Base-by-base conservation (phyloP, 495 filamentous ascomycete species). In the Neurospora sp. region DNA sequence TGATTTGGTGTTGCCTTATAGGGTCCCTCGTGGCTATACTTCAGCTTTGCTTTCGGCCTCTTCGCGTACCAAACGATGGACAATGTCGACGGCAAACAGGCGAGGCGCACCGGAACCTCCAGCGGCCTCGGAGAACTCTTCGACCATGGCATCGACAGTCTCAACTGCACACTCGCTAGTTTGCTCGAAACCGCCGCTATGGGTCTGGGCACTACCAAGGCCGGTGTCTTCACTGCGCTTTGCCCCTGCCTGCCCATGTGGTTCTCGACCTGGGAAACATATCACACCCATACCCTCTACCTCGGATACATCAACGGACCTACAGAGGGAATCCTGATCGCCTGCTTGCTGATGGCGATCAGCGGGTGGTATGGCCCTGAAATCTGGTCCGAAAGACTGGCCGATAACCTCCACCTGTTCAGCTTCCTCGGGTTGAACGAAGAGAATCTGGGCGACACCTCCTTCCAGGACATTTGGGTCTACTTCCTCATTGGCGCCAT, bases 11-110 rank as follows among this genome's bases (percentile, higher is more conserved):
- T 66, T 37, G 27, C 14, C 27, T 12, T 60, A 11, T 69, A 95
- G 91, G 95, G 90, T 27, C 94, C 95, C 4, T 87, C 91, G 76
- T 98, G 95, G 95, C 77, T 98, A 27, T 98, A 98, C 83, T 96
- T 92, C 79, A 97, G 93, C 78, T 98, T 98, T 80, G 95, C 94
- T 14, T 87, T 96, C 75, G 95, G 95, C 38, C 85, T 98, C 69
- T 98, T 96, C 92, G 95, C 95, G 92, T 98, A 98, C 84, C 97
- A 95, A 44, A 99, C 96, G 14, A 92, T 99, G 90, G 96, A 99
- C 85, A 99, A 99, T 79, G 91, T 99, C 46, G 96, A 99, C 81
- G 96, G 96, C 73, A 99, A 99, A 86, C 96, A 99, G 84, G 96
- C 96, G 37, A 86, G 96, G 72, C 87, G 96, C 74, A 99, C 96